Conservation (phyloP, 805 yeast species). For the Candida nonsorbophila region DNA sequence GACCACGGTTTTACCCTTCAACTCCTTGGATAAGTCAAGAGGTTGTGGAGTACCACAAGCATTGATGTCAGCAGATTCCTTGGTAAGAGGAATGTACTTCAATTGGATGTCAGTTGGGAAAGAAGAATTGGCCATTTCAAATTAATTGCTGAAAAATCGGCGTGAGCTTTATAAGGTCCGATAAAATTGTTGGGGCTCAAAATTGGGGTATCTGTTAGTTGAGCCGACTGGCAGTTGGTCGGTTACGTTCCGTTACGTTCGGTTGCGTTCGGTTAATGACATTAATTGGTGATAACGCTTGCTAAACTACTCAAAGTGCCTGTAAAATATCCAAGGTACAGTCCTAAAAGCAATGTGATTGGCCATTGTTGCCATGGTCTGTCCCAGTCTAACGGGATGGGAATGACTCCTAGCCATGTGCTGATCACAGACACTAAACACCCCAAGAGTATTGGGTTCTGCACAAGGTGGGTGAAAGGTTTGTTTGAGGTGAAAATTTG, state of each 20-base stretch:
- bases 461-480: conserved; percentile 15
- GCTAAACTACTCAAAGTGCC: too few species aligned
- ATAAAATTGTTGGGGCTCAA: neutral
- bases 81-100: conserved; percentile 38
- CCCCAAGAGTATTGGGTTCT: conserved; percentile 22
- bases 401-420: conserved; percentile 89
- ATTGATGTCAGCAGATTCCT: conserved; percentile 26
- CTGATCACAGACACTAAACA: conserved; percentile 44
- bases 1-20: conserved; percentile 51
- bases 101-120: conserved; percentile 34
- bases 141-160: neutral
- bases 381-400: conserved; percentile 97
- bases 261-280: too few species aligned
- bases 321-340: conserved; percentile 62
- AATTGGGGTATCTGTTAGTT: neutral
- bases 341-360: conserved; percentile 75
- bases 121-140: conserved; percentile 1
- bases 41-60: conserved; percentile 35
- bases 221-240: too few species aligned
- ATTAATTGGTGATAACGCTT: too few species aligned
- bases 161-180: neutral
- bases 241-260: too few species aligned
- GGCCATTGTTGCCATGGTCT: conserved; percentile 98
- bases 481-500: conserved; percentile 15
- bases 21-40: conserved; percentile 27